phyloP scores from a whole-genome alignment of 495 filamentous ascomycete species.

The Penicillium robsamsonii region DNA sequence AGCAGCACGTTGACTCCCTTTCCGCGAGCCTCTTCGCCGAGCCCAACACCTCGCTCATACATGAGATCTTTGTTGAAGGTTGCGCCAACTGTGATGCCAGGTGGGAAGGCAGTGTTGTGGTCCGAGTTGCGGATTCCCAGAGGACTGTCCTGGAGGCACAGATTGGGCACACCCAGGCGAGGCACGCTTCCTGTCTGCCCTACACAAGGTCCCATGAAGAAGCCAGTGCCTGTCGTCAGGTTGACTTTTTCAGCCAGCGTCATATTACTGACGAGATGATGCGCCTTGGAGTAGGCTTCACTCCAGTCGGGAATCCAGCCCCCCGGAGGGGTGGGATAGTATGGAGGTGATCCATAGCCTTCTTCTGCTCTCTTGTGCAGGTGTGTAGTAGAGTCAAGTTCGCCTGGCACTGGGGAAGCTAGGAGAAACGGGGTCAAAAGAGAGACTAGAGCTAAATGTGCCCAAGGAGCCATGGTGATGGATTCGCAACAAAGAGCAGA shows the following conservation, averaged over 20 bases:
- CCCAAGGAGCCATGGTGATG: conserved; percentile 27
- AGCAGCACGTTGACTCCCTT: conserved; percentile 73
- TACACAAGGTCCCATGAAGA: conserved; percentile 46
- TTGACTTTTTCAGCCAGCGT: conserved; percentile 94
- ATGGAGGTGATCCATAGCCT: conserved; percentile 54
- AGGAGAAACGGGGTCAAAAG: conserved; percentile 16
- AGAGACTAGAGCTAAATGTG: conserved; percentile 19
- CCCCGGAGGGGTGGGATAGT: conserved; percentile 85
- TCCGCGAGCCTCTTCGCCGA: conserved; percentile 67
- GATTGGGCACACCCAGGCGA: conserved; percentile 41
- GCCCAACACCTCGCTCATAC: conserved; percentile 61
- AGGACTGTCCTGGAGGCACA: conserved; percentile 47
- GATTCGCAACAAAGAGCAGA: conserved; percentile 9
- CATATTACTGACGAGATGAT: conserved; percentile 75
- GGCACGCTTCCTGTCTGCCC: conserved; percentile 43
- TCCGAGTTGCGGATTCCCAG: conserved; percentile 50
- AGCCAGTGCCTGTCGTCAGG: conserved; percentile 72
- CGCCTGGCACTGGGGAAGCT: conserved; percentile 18
- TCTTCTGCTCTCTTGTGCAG: conserved; percentile 13
- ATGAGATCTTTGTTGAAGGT: conserved; percentile 62
- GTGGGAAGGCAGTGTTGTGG: conserved; percentile 57
- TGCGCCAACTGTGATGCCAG: conserved; percentile 54
- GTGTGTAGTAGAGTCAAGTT: conserved; percentile 4
- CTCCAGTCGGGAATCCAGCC: conserved; percentile 68
- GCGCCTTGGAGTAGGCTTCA: conserved; percentile 77